Evolutionary conservation across 139 green algal species (phyloP), one percentile per base, ranked within the genome.

Genomic region (Dunaliella primolecta): DNA sequence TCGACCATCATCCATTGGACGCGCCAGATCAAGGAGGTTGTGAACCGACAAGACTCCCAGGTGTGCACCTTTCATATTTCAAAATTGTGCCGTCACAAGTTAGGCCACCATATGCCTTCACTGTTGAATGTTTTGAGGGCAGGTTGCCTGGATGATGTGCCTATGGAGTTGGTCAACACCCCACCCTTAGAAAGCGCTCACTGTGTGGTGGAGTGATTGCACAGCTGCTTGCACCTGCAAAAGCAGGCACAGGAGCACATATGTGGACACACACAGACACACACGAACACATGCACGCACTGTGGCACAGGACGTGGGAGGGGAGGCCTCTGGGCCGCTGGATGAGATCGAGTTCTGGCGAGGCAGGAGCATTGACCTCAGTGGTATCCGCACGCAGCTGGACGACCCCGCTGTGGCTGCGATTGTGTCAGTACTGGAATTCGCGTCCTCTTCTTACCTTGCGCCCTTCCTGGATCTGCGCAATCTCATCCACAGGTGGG

Each of bases 311-410:
- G 46, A 64, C 46, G 46, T 64, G 46, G 46, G 55, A 37, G 57
- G 64, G 36, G 75, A 76, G 33, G 24, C 35, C 1, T 56, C 75
- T 2, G 75, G 95, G 91, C 95, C 95, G 1, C 88, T 97, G 32
- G 90, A 85, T 3, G 95, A 98, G 89, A 96, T 97, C 57, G 89
- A 94, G 77, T 97, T 97, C 83, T 98, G 96, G 96, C 89, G 92
- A 15, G 85, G 80, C 35, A 92, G 96, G 81, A 94, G 84, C 30
- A 85, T 92, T 29, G 93, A 98, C 87, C 86, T 98, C 29, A 87
- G 83, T 2, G 92, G 93, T 76, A 94, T 98, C 74, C 89, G 88
- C 1, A 74, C 82, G 3, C 95, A 98, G 90, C 91, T 97, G 76
- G 89, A 95, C 71, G 83, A 89, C 71, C 85, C 85, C 29, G 77